phyloP scores from a whole-genome alignment of 2,329 filamentous ascomycete species.

The Pseudogymnoascus verrucosus region DNA sequence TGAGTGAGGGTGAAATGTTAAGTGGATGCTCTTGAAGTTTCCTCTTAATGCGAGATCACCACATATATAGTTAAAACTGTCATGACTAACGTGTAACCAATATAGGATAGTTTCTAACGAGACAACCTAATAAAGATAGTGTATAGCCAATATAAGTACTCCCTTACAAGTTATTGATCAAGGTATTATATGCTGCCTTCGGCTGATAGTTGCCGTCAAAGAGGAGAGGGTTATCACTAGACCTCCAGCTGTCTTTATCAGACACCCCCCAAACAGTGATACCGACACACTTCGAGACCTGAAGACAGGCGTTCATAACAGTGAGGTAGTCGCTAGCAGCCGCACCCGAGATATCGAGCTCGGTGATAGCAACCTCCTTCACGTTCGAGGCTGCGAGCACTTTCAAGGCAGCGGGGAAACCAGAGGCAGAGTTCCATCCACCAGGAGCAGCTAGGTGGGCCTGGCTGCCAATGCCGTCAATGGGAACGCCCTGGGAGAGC shows the following conservation, averaged over 20 bases:
- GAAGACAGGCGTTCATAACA: constrained; percentile 26
- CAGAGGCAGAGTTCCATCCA: constrained; percentile 36
- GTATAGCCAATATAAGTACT: neutral
- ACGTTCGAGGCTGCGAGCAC: constrained; percentile 11
- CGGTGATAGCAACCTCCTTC: constrained; percentile 44
- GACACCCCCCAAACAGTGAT: constrained; percentile 28
- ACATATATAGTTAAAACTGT: no score
- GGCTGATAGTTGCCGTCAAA: constrained; percentile 45
- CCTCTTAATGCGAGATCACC: no score
- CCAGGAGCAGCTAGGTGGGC: constrained; percentile 47
- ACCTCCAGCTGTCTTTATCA: constrained; percentile 43
- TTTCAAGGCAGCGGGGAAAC: constrained; percentile 18
- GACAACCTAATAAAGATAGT: no score
- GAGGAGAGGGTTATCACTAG: constrained; percentile 42
- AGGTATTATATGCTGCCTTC: constrained; percentile 43
- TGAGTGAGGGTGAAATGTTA: no score
- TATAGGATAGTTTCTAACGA: no score
- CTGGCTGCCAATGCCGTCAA: constrained; percentile 50
- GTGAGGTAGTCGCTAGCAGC: constrained; percentile 36
- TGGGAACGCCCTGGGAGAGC: constrained; percentile 52
- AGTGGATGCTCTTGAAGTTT: no score
- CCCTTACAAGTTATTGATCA: constrained; percentile 17
- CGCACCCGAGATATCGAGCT: constrained; percentile 57
- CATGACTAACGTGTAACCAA: no score
- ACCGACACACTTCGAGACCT: constrained; percentile 27